A percentile compares a stretch with the other conserved stretches of the same genome.
phyloP scores from a whole-genome alignment of 345 rosid genomes.

The Linum usitatissimum region DNA sequence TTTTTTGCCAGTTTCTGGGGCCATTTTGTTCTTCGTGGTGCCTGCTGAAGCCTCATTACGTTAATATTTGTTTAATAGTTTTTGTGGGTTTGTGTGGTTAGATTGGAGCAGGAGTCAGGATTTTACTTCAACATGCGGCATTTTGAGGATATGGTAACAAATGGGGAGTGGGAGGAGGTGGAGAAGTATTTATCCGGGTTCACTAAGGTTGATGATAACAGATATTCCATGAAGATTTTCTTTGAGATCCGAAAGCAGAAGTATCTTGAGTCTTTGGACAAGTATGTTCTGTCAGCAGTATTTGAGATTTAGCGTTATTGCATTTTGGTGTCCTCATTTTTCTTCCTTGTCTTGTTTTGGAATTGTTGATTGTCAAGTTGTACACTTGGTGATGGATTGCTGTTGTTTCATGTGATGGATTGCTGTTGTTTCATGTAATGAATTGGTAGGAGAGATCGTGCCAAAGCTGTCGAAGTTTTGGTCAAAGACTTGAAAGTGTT shows the following conservation, averaged over 20 bases:
- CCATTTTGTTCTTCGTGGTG: not conserved
- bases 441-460: constrained; percentile 48
- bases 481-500: constrained; percentile 70
- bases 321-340: not conserved
- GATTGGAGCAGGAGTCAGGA: constrained; percentile 80
- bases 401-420: not conserved
- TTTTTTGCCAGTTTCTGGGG: not conserved
- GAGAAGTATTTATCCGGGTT: constrained; percentile 69
- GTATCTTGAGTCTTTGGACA: constrained; percentile 78
- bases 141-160: constrained; percentile 65
- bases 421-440: constrained; percentile 2
- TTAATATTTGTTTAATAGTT: not conserved
- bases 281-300: constrained; percentile 17
- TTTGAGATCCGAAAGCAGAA: constrained; percentile 89
- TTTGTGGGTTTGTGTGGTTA: constrained; percentile 8
- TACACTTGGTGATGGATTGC: not conserved
- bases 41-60: not conserved
- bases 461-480: constrained; percentile 75
- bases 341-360: not conserved
- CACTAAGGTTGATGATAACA: constrained; percentile 87
- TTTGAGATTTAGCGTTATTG: not conserved
- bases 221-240: constrained; percentile 79
- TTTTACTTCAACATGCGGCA: constrained; percentile 70
- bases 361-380: not conserved
- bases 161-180: constrained; percentile 86